A percentile compares a stretch with the other conserved stretches of the same genome.
phyloP scores from a whole-genome alignment of 2,329 filamentous ascomycete species.

The Penicillium sp. region DNA sequence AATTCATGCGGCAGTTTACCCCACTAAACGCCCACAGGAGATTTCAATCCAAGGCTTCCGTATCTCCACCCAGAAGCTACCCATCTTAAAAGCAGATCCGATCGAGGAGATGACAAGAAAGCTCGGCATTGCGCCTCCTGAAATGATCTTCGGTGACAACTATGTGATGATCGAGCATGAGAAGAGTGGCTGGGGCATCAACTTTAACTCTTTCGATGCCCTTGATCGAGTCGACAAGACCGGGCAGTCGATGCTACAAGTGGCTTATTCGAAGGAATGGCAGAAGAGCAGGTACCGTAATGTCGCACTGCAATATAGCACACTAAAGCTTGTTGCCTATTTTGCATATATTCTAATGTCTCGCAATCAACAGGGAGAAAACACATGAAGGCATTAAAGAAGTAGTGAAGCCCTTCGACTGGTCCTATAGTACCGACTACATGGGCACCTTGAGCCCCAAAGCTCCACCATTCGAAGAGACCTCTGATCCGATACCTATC shows the following conservation, averaged over 20 bases:
- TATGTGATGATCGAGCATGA: slow-evolving; percentile 71
- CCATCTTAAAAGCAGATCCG: slow-evolving; percentile 87
- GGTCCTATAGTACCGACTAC: slow-evolving; percentile 94
- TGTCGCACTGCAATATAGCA: background rate
- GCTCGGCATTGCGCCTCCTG: slow-evolving; percentile 83
- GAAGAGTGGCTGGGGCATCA: slow-evolving; percentile 73
- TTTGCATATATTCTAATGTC: background rate
- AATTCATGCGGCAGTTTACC: slow-evolving; percentile 56
- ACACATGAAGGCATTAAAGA: slow-evolving; percentile 85
- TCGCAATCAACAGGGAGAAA: slow-evolving; percentile 59
- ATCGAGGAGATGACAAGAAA: slow-evolving; percentile 81
- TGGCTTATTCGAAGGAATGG: slow-evolving; percentile 91
- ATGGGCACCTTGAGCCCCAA: slow-evolving; percentile 62
- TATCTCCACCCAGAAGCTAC: slow-evolving; percentile 82
- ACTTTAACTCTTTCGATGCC: slow-evolving; percentile 83
- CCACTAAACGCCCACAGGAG: slow-evolving; percentile 50
- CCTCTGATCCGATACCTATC: slow-evolving; percentile 69
- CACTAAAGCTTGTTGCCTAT: background rate
- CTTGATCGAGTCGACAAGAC: slow-evolving; percentile 94
- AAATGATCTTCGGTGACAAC: slow-evolving; percentile 99
- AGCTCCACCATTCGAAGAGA: slow-evolving; percentile 43
- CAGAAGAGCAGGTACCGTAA: slow-evolving; percentile 61
- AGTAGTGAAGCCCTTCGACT: slow-evolving; percentile 94
- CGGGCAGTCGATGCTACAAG: slow-evolving; percentile 83
- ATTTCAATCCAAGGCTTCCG: slow-evolving; percentile 68